A percentile compares a stretch with the other conserved stretches of the same genome.
phyloP scores from a whole-genome alignment of 257 asterid species.

The Agastache rugosa region DNA sequence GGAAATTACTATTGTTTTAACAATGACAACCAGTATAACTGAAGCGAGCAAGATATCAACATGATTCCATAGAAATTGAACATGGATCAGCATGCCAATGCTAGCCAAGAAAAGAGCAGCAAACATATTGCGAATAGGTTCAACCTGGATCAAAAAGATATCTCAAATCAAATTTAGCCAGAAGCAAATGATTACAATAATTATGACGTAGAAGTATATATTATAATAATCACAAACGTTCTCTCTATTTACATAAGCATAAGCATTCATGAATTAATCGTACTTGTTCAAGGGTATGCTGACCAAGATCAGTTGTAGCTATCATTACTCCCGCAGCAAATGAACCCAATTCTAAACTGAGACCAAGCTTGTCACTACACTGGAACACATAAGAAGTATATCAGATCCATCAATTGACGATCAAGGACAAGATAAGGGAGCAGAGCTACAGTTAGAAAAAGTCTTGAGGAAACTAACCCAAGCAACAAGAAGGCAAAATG shows the following conservation, averaged over 20 bases:
- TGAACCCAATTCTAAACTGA: conserved; percentile 97
- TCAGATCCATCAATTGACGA: conserved; percentile 30
- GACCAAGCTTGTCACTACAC: conserved; percentile 99
- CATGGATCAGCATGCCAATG: conserved; percentile 99
- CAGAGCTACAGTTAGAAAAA: not conserved
- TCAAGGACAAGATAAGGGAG: conserved; percentile 8
- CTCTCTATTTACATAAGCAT: conserved; percentile 13
- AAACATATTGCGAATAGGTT: conserved; percentile 95
- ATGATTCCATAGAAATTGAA: conserved; percentile 97
- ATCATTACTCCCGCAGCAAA: conserved; percentile 99
- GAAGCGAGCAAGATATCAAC: conserved; percentile 98
- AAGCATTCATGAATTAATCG: conserved; percentile 21
- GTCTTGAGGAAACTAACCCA: conserved; percentile 74
- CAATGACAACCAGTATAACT: conserved; percentile 85
- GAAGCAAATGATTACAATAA: conserved; percentile 24
- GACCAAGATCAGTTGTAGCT: conserved; percentile 96
- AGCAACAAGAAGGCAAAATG: conserved; percentile 97
- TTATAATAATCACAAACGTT: not conserved
- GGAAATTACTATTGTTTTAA: conserved; percentile 81
- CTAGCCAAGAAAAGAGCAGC: conserved; percentile 99
- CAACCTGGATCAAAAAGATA: conserved; percentile 68
- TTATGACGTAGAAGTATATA: not conserved
- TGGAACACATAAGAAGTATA: conserved; percentile 56
- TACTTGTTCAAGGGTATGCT: conserved; percentile 98
- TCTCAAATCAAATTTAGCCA: conserved; percentile 36